phyloP scores from a whole-genome alignment of 306 rosid genomes.

The Cicer chorassanicum region DNA sequence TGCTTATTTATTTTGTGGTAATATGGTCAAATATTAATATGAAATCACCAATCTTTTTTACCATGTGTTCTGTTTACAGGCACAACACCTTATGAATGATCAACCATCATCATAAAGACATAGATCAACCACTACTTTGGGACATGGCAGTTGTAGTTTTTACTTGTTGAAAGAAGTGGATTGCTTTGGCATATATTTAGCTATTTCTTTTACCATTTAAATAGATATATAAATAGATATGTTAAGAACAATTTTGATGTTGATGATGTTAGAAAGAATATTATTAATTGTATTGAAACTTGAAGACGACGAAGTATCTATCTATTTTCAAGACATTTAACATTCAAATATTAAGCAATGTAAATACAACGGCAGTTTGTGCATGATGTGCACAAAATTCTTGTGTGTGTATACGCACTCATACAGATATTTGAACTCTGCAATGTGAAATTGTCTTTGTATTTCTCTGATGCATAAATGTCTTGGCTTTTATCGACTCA shows the following conservation, averaged over 20 bases:
- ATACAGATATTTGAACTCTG: background rate
- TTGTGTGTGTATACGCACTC: background rate
- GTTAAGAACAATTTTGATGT: background rate
- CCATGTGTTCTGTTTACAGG: slow-evolving; percentile 16
- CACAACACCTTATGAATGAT: slow-evolving; percentile 8
- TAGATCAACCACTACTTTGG: background rate
- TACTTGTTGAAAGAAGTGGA: background rate
- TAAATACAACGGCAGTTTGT: slow-evolving; percentile 8
- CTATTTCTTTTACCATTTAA: background rate
- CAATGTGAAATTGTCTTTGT: background rate
- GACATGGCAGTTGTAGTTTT: background rate
- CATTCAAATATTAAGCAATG: slow-evolving; percentile 1
- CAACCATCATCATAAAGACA: slow-evolving; percentile 2
- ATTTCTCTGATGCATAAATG: background rate
- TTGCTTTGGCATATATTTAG: slow-evolving; percentile 11
- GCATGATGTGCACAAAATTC: background rate
- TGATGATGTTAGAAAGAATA: background rate
- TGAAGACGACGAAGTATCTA: background rate
- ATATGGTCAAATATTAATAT: background rate
- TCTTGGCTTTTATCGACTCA: background rate
- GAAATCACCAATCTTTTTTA: background rate
- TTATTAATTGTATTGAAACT: background rate
- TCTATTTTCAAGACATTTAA: background rate
- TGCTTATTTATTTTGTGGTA: slow-evolving; percentile 2
- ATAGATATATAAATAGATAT: background rate